Conservation (phyloP, 345 rosid genomes). For the Arabis alpina region DNA sequence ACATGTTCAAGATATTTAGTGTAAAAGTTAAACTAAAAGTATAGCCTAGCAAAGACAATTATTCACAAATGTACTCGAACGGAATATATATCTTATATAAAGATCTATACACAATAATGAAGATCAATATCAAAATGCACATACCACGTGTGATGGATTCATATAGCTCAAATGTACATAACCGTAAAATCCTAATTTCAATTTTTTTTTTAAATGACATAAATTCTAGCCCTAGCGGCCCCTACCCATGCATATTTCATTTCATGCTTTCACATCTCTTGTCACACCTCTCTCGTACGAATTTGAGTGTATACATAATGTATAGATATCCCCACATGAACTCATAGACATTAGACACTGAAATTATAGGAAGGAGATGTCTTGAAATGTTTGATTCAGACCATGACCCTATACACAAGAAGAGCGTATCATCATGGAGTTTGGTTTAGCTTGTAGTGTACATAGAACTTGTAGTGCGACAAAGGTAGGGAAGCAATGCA, state of each 20-base stretch:
- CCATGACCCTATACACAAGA: conserved; percentile 30
- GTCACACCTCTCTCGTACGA: conserved; percentile 25
- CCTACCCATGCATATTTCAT: conserved; percentile 42
- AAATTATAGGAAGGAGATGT: not conserved
- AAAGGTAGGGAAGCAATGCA: conserved; percentile 21
- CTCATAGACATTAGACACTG: conserved; percentile 32
- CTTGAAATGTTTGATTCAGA: conserved; percentile 16
- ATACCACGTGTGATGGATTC: conserved; percentile 34
- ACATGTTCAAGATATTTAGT: conserved; percentile 33
- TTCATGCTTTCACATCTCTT: conserved; percentile 43
- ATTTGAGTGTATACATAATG: conserved; percentile 13
- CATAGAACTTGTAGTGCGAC: conserved; percentile 7
- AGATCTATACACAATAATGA: conserved; percentile 19
- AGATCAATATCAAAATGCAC: conserved; percentile 8
- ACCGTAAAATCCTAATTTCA: conserved; percentile 28
- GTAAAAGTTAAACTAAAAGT: conserved; percentile 17
- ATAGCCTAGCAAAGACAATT: conserved; percentile 29
- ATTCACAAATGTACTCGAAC: conserved; percentile 5
- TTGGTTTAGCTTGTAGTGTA: conserved; percentile 13
- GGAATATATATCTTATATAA: not conserved
- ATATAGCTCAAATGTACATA: conserved; percentile 30
- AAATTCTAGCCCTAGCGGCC: conserved; percentile 35
- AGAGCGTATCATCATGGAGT: conserved; percentile 30
- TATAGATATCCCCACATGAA: conserved; percentile 39
- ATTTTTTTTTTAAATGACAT: not conserved